Conservation (phyloP, 2,329 filamentous ascomycete species). For the Fusarium humuli region DNA sequence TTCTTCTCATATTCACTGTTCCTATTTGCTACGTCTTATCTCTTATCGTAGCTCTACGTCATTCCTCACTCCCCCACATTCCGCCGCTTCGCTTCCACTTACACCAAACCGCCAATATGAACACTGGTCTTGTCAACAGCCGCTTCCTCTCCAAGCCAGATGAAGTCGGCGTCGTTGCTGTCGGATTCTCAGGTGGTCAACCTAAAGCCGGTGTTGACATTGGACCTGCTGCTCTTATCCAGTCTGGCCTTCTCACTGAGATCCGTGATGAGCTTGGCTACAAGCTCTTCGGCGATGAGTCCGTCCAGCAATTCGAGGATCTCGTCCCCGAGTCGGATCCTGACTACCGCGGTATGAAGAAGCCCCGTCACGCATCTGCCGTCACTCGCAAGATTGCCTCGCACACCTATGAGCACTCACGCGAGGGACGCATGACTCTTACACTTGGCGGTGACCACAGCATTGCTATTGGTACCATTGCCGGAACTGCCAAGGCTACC, state of each 20-base stretch:
- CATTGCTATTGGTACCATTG: conserved; percentile 93
- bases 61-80: conserved; percentile 38
- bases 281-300: conserved; percentile 84
- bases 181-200: conserved; percentile 95
- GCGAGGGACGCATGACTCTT: conserved; percentile 84
- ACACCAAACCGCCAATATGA: conserved; percentile 53
- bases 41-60: conserved; percentile 42
- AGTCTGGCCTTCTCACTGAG: conserved; percentile 86
- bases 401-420: conserved; percentile 89
- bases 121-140: conserved; percentile 65
- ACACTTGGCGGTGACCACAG: conserved; percentile 97
- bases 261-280: conserved; percentile 88
- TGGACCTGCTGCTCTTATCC: conserved; percentile 87
- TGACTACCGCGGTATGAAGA: conserved; percentile 92
- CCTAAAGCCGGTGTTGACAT: conserved; percentile 93
- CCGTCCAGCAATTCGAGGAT: conserved; percentile 84
- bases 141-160: conserved; percentile 84
- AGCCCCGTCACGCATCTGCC: conserved; percentile 84
- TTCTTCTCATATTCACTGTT: conserved; percentile 5
- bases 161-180: conserved; percentile 90
- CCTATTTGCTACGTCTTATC: conserved; percentile 16
- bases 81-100: conserved; percentile 33
- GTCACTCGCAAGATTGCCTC: conserved; percentile 83
- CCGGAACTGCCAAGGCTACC: conserved; percentile 86
- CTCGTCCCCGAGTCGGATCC: conserved; percentile 79